Evolutionary conservation across 371 early-diverging fungal genomes (phyloP), one percentile per base, ranked within the genome.

Genomic region (Rhizopus sp.): DNA sequence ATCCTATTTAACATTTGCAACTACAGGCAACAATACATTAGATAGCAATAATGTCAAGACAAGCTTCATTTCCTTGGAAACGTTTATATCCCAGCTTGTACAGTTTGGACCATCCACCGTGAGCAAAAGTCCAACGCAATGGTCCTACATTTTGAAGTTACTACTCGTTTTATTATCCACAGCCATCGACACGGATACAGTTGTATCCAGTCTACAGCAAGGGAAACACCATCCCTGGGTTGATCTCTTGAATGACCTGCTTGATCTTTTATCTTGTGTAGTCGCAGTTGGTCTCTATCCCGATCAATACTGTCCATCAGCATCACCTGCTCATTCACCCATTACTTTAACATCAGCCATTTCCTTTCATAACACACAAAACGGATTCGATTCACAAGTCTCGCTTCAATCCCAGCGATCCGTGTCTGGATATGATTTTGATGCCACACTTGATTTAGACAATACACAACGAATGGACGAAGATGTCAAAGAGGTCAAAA

Each of bases 391-490:
- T 49, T 61, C 66, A 4, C 66, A 66, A 32, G 42, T 66, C 9
- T 65, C 63, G 4, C 50, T 59, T 5, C 40, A 59, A 12, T 74
- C 75, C 38, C 75, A 74, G 35, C 41, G 50, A 23, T 64, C 64
- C 0, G 45, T 52, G 13, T 17, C 44, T 7, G 47, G 44, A 3
- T 72, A 62, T 45, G 75, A 78, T 38, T 66, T 64, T 9, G 78
- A 75, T 31, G 73, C 75, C 7, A 75, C 74, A 0, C 33, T 71
- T 3, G 75, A 78, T 44, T 45, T 73, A 31, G 79, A 73, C 50
- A 62, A 45, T 30, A 66, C 66, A 17, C 66, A 66, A 37, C 53
- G 46, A 5, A 61, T 69, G 3, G 69, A 66, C 3, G 69, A 66
- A 3, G 68, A 64, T 23, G 62, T 59, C n/a, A 42, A 29, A 9